These are phyloP conservation scores for Phoenix roebelenii DNA, from an alignment of 176 grass and related monocot genomes.

Conservation along the genomic window DNA sequence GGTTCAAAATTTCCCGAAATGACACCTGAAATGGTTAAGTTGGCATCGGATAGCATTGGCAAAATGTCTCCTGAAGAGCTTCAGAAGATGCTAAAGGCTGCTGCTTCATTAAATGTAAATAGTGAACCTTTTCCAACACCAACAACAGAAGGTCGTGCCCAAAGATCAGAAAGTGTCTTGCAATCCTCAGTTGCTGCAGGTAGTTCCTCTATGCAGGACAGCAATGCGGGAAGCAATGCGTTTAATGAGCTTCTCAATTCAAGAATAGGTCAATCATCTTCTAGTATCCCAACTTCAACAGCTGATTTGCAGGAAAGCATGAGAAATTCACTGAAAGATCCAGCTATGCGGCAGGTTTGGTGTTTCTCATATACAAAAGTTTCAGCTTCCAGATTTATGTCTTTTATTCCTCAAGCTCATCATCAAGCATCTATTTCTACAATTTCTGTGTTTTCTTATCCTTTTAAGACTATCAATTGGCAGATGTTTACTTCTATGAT, in stretches of 20 bases:
- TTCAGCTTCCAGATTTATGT: background rate
- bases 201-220: background rate
- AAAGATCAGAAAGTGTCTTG: conserved; percentile 22
- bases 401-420: background rate
- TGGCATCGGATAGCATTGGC: conserved; percentile 68
- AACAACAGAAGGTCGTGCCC: conserved; percentile 14
- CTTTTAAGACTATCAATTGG: conserved; percentile 19
- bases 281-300: conserved; percentile 30
- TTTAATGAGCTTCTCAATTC: conserved; percentile 21
- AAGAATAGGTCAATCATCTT: conserved; percentile 40
- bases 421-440: background rate
- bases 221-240: conserved; percentile 9
- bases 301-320: conserved; percentile 67
- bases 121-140: conserved; percentile 25
- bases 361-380: background rate
- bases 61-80: conserved; percentile 88
- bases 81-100: conserved; percentile 64
- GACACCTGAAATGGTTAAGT: conserved; percentile 83
- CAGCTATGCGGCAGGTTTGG: conserved; percentile 79
- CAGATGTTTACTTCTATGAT: conserved; percentile 96
- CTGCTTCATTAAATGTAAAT: conserved; percentile 57
- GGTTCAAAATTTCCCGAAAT: conserved; percentile 76
- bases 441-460: conserved; percentile 12
- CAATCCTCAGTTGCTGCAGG: conserved; percentile 16
- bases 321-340: conserved; percentile 82